Conservation (phyloP, 768 basidiomycete genomes). For the Glaciozyma antarctica region DNA sequence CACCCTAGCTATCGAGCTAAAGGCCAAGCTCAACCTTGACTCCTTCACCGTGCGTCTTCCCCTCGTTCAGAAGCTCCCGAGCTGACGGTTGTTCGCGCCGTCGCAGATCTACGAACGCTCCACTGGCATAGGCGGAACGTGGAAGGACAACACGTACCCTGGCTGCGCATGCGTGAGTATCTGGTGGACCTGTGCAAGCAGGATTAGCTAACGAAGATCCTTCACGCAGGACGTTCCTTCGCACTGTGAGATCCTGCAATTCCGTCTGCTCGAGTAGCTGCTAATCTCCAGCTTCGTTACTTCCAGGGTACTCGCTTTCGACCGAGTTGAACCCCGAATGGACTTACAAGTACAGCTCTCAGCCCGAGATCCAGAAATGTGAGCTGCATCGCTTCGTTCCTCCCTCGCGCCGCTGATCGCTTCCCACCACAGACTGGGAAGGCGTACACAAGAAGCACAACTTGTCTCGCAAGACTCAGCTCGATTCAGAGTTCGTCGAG, state of each 20-base stretch:
- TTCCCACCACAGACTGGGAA: background rate
- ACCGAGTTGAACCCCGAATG: background rate
- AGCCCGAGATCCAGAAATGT: conserved; percentile 1
- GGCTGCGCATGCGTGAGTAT: background rate
- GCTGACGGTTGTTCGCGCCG: background rate
- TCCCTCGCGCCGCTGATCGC: background rate
- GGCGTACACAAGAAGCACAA: conserved; percentile 15
- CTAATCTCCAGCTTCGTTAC: background rate
- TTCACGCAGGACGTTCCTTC: background rate
- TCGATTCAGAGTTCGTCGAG: conserved; percentile 10
- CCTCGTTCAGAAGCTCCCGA: background rate
- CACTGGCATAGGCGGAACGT: background rate
- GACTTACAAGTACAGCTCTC: background rate
- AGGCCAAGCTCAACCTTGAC: conserved; percentile 7
- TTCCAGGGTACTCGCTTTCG: background rate
- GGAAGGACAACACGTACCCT: background rate
- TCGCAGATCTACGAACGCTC: background rate
- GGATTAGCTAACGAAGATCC: background rate
- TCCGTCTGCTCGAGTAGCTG: no score
- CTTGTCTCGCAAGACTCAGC: conserved; percentile 6
- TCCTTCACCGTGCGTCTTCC: conserved; percentile 1
- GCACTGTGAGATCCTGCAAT: background rate
- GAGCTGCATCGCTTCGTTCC: background rate
- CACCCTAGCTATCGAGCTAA: conserved; percentile 19
- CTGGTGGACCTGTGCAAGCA: background rate